Conservation (phyloP, 2,329 filamentous ascomycete species). For the Monosporascus cannonballus region DNA sequence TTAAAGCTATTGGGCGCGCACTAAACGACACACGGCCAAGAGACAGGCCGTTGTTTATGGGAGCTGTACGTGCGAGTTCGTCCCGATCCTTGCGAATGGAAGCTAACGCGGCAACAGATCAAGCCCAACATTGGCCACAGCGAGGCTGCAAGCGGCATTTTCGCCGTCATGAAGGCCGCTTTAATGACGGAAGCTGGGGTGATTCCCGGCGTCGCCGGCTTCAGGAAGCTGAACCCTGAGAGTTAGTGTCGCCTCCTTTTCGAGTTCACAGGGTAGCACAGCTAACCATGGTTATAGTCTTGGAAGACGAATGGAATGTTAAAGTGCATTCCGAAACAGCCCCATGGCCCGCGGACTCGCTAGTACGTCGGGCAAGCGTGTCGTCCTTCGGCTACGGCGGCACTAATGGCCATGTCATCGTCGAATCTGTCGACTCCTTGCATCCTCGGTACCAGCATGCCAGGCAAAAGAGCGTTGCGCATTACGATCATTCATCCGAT, state of each 20-base stretch:
- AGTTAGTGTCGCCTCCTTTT: slow-evolving; percentile 1
- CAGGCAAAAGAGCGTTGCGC: slow-evolving; percentile 6
- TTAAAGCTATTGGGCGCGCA: slow-evolving; percentile 11
- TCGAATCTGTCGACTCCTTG: slow-evolving; percentile 14
- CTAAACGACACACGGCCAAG: slow-evolving; percentile 11
- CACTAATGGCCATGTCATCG: slow-evolving; percentile 14
- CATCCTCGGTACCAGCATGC: slow-evolving; percentile 13
- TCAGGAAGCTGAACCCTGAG: slow-evolving; percentile 16
- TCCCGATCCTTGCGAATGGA: too few relatives aligned
- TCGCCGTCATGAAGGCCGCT: slow-evolving; percentile 15
- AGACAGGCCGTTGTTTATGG: slow-evolving; percentile 12
- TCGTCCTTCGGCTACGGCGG: slow-evolving; percentile 17
- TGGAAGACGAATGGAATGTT: slow-evolving; percentile 11
- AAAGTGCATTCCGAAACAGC: slow-evolving; percentile 8
- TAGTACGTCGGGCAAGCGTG: slow-evolving; percentile 8
- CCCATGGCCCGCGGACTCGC: slow-evolving; percentile 11
- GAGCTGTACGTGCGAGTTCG: slow-evolving; percentile 6
- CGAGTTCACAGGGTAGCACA: too few relatives aligned
- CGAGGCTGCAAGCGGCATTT: slow-evolving; percentile 18
- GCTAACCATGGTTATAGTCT: neutral
- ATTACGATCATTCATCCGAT: neutral
- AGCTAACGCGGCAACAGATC: neutral
- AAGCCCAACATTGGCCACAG: slow-evolving; percentile 20
- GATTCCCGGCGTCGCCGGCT: slow-evolving; percentile 10
- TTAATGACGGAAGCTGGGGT: slow-evolving; percentile 10